Conservation (phyloP, 805 yeast genomes). For the Candida chauliodis region DNA sequence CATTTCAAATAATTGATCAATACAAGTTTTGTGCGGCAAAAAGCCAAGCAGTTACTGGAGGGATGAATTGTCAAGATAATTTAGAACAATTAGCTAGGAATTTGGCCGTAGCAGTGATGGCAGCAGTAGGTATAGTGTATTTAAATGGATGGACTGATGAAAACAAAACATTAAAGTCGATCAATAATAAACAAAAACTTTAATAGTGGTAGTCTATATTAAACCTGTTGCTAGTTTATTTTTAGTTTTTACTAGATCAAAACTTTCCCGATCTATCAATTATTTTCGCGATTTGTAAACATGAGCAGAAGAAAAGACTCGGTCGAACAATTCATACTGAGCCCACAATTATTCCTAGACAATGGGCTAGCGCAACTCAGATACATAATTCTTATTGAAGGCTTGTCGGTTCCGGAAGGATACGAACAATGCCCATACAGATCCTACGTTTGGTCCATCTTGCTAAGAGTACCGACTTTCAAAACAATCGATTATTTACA, state of each 20-base stretch:
- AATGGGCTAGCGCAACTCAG: slow-evolving; percentile 32
- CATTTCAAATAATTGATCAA: too few species aligned
- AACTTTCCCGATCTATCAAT: neutral
- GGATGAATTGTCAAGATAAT: too few species aligned
- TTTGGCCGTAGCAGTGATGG: too few species aligned
- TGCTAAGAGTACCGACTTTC: slow-evolving; percentile 60
- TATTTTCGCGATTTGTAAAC: neutral
- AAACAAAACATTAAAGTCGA: too few species aligned
- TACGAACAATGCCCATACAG: slow-evolving; percentile 63
- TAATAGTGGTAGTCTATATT: too few species aligned
- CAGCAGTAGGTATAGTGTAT: too few species aligned
- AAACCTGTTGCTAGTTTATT: too few species aligned
- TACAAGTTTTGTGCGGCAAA: too few species aligned
- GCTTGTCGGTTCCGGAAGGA: slow-evolving; percentile 37
- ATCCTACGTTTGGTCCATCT: slow-evolving; percentile 75
- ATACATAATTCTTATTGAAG: slow-evolving; percentile 40
- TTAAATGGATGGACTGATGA: too few species aligned
- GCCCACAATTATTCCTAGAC: slow-evolving; percentile 32
- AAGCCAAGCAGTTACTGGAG: too few species aligned
- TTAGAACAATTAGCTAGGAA: too few species aligned
- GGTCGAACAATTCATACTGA: slow-evolving; percentile 35
- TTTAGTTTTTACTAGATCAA: neutral
- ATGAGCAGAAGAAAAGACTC: slow-evolving; percentile 34
- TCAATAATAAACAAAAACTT: too few species aligned
- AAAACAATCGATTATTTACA: slow-evolving; percentile 52